Conservation (phyloP, 139 green algal species). For the Chlamydomonas eustigma region DNA sequence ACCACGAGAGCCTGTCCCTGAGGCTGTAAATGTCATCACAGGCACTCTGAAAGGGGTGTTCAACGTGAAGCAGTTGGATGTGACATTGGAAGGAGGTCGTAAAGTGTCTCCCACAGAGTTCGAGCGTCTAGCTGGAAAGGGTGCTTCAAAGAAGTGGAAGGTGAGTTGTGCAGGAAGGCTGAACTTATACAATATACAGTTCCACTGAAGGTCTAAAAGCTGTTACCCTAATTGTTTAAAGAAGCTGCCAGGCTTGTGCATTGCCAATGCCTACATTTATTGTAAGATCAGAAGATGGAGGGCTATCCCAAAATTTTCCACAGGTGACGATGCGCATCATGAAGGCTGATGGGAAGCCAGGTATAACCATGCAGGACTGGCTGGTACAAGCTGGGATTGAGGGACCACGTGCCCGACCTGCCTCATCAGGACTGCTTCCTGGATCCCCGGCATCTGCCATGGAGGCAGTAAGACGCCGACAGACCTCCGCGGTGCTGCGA, state of each 20-base stretch:
- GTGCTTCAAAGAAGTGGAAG: slow-evolving; percentile 86
- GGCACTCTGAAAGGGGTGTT: slow-evolving; percentile 29
- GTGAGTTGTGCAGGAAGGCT: no score
- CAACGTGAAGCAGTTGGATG: not conserved
- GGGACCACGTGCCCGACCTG: slow-evolving; percentile 15
- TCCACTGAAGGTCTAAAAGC: no score
- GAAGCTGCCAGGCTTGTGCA: no score
- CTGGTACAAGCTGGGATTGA: slow-evolving; percentile 66
- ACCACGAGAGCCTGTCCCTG: slow-evolving; percentile 27
- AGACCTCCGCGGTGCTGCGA: slow-evolving; percentile 7
- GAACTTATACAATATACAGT: no score
- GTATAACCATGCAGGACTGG: slow-evolving; percentile 73
- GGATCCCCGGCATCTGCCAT: not conserved
- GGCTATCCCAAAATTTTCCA: no score
- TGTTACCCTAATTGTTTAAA: no score
- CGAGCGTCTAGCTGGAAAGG: slow-evolving; percentile 70
- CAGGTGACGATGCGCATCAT: slow-evolving; percentile 57
- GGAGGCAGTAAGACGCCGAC: slow-evolving; percentile 28
- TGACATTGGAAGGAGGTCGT: not conserved
- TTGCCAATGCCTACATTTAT: no score
- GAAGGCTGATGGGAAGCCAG: slow-evolving; percentile 39
- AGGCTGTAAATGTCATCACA: slow-evolving; percentile 58
- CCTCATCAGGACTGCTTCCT: not conserved
- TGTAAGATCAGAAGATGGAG: no score
- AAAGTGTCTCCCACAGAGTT: slow-evolving; percentile 76